Evolutionary conservation across 257 asterid species (phyloP), one percentile per base, ranked within the genome.

Genomic region (Solanum chiquidenum): DNA sequence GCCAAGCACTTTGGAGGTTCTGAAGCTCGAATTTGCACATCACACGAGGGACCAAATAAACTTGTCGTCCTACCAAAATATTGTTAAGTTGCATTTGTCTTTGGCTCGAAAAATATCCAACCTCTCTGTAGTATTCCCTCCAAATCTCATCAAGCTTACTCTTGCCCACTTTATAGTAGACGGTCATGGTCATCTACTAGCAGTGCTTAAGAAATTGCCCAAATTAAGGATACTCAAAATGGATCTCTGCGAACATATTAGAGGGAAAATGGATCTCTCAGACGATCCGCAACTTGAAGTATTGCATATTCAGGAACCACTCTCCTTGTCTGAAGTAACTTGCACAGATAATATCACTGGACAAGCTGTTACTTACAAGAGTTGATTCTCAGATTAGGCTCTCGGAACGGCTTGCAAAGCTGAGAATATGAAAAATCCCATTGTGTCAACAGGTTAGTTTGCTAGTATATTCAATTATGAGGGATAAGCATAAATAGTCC

Each of bases 141-240:
- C 46, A 1, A 83, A 87, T 18, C 84, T 83, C 11, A 29, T 33
- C 29, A 83, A 35, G 37, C 37, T 35, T 35, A 35, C 37, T 35
- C 37, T 35, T 35, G 37, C 37, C 37, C 37, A 87, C 37, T 87
- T 87, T n/a, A 83, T 16, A n/a, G 49, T 87, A 31, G 72, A 87
- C 14, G 62, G 37, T 46, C 87, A 68, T 72, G 62, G 55, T 66
- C 87, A 68, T 72, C 87, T 71, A 14, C 69, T 83, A 40, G 25
- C 29, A 16, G n/a, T 31, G 20, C n/a, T 87, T 20, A 46, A 87
- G 60, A 68, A 55, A 72, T 49, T 87, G 31, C 44, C 87, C 58
- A 87, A 83, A 37, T 72, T 87, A 66, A 73, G 74, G 87, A 44
- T 69, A n/a, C 84, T 87, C 31, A 87, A 83, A 69, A 29, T 87